Evolutionary conservation across 441 rosid species (phyloP).

Genomic region (Hura crepitans): DNA sequence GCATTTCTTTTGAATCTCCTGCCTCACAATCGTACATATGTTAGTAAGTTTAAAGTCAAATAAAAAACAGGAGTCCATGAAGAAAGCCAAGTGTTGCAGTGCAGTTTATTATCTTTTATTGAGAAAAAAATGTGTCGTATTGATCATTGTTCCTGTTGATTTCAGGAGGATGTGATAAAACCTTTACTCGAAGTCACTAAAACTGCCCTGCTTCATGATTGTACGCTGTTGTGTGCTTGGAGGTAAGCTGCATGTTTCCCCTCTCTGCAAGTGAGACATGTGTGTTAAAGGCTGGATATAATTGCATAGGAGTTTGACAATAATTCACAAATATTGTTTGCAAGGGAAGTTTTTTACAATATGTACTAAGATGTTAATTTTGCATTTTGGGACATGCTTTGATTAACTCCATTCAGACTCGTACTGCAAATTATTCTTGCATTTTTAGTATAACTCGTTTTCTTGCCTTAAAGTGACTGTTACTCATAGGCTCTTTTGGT

Average conservation of each 20-base stretch:
- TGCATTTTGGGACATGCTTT: background rate
- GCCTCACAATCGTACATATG: background rate
- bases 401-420: background rate
- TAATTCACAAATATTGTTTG: background rate
- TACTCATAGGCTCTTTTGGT: conserved; percentile 14
- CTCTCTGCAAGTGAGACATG: background rate
- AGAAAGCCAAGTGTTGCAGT: background rate
- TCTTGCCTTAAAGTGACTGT: conserved; percentile 13
- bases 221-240: conserved; percentile 87
- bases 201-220: conserved; percentile 85
- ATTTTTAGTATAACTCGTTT: no score
- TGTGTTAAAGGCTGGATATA: background rate
- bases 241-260: conserved; percentile 39
- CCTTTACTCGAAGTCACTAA: conserved; percentile 92
- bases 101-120: conserved; percentile 1
- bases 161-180: conserved; percentile 81
- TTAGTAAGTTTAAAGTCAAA: background rate
- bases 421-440: conserved; percentile 11
- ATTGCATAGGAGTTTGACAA: background rate
- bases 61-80: background rate
- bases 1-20: background rate
- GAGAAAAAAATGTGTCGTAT: conserved; percentile 6
- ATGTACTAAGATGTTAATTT: background rate
- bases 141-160: conserved; percentile 23
- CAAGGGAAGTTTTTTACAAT: background rate